Evolutionary conservation across 306 rosid species (phyloP).

Genomic region (Notholithocarpus densiflorus): DNA sequence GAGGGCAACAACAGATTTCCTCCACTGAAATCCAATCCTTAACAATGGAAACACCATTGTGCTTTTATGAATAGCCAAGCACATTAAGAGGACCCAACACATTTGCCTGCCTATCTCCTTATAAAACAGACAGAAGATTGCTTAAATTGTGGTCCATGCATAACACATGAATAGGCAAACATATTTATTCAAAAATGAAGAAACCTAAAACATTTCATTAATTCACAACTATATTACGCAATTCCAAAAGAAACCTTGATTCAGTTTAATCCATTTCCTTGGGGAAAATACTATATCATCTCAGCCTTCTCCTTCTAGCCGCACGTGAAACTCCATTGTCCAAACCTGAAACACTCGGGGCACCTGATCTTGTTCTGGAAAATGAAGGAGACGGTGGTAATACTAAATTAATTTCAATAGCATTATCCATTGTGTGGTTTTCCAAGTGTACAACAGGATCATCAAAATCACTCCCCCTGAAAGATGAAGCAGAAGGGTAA

Average conservation of each 20-base stretch:
- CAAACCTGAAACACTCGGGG: conserved; percentile 25
- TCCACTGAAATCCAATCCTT: background rate
- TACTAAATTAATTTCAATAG: conserved; percentile 21
- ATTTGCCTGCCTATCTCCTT: background rate
- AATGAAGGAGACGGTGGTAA: conserved; percentile 34
- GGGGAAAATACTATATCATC: conserved; percentile 32
- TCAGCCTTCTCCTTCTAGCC: conserved; percentile 59
- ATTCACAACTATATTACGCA: conserved; percentile 13
- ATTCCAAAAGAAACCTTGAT: conserved; percentile 5
- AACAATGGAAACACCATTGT: background rate
- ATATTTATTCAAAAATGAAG: conserved; percentile 9
- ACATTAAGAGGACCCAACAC: background rate
- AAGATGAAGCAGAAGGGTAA: conserved; percentile 33
- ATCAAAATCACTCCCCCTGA: conserved; percentile 21
- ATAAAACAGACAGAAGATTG: background rate
- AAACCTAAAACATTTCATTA: conserved; percentile 6
- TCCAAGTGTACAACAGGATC: conserved; percentile 21
- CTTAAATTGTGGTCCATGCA: background rate
- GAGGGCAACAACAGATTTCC: background rate
- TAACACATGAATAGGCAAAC: conserved; percentile 5
- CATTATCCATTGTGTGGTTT: conserved; percentile 28
- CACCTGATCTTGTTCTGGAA: conserved; percentile 36
- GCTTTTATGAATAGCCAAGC: background rate
- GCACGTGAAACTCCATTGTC: conserved; percentile 30
- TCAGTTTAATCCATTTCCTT: conserved; percentile 16